phyloP scores from a whole-genome alignment of 1,284 basidiomycete species.

The Agroathelia rolfsii region DNA sequence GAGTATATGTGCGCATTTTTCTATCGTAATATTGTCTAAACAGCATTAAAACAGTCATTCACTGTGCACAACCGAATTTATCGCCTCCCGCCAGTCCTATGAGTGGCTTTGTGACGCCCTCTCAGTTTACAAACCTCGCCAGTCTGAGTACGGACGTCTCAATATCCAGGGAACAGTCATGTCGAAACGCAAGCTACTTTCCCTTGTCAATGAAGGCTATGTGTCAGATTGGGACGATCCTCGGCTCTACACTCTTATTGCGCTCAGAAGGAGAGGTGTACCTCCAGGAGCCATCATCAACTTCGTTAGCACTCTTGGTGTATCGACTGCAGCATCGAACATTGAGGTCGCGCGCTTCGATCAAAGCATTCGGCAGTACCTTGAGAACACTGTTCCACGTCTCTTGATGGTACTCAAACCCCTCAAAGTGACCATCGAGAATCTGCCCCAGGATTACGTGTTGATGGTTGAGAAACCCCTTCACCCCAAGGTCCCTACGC shows the following conservation, averaged over 20 bases:
- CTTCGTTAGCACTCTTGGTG: conserved; percentile 89
- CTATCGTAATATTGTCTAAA: conserved; percentile 1
- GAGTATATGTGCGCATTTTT: conserved; percentile 24
- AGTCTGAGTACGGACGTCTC: conserved; percentile 94
- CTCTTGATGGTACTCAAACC: conserved; percentile 91
- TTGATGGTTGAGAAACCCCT: conserved; percentile 84
- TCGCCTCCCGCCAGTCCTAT: conserved; percentile 94
- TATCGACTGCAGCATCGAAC: conserved; percentile 79
- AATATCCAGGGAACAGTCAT: conserved; percentile 93
- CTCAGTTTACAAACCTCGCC: conserved; percentile 95
- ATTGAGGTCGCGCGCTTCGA: conserved; percentile 90
- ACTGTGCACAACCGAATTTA: conserved; percentile 94
- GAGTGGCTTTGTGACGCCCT: conserved; percentile 99
- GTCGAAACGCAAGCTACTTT: conserved; percentile 93
- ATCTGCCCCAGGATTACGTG: conserved; percentile 81
- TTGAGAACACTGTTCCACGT: conserved; percentile 84
- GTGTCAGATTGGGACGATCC: conserved; percentile 98
- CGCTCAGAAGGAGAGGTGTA: conserved; percentile 87
- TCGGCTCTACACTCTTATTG: conserved; percentile 95
- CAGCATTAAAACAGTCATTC: conserved; percentile 63
- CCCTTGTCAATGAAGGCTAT: conserved; percentile 77
- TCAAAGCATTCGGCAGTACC: conserved; percentile 78
- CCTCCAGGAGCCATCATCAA: conserved; percentile 92
- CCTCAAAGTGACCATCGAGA: conserved; percentile 86
- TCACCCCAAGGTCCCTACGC: conserved; percentile 88